Evolutionary conservation across 192 early-diverging fungal genomes (phyloP), one percentile per base, ranked within the genome.

Genomic region (Dimargaris verticillata): DNA sequence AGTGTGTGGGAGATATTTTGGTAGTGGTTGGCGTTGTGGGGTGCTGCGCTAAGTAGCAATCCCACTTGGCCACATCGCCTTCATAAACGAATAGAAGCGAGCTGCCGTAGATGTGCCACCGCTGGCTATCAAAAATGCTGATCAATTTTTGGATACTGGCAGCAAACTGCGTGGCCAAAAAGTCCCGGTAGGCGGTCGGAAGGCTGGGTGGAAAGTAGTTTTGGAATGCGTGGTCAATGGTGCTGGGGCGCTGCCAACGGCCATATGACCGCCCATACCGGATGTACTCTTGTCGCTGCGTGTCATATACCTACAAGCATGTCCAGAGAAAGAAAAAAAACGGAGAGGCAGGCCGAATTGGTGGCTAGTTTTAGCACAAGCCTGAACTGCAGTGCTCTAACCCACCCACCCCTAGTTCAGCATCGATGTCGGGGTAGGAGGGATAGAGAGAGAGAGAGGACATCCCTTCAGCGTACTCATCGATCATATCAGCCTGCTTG

Each of bases 1-100:
- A 38, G 33, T 38, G 33, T 38, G 7, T 7, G 2, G 33, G 33
- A 38, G 33, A 5, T 7, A 38, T 5, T 38, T 38, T 2, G 33
- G 33, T 38, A 7, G 33, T 7, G 33, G 33, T 2, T 2, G 7
- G 33, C 33, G 33, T 5, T 38, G 33, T 38, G 33, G 33, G 33
- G 33, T 38, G 33, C 33, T 38, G 33, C 33, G 33, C 33, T 38
- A 38, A 38, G 33, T 38, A 38, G 7, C 33, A 38, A 7, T 38
- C 33, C 33, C 33, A 38, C 7, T 7, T 38, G 33, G 33, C 7
- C 18, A 62, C 65, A 63, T 80, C 80, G 0, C 80, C 86, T 51
- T 91, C 88, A 63, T 92, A 96, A 1, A 92, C 72, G 47, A 96
- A 67, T 38, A 96, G 70, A 15, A 93, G 52, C 26, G 89, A 92